phyloP scores from a whole-genome alignment of 1,284 basidiomycete species.

The Hymenochaete sp. region DNA sequence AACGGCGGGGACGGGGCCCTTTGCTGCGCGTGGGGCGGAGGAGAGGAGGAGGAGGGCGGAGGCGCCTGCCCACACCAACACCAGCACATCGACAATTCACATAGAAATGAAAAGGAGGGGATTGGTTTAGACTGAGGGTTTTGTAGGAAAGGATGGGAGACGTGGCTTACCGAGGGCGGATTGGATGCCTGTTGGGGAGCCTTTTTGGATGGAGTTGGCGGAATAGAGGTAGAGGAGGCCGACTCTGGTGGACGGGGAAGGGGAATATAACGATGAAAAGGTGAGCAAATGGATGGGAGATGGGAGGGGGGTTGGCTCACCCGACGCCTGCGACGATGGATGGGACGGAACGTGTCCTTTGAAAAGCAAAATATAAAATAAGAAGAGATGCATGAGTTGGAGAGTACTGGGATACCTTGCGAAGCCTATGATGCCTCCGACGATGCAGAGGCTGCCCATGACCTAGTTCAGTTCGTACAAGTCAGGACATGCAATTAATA shows the following conservation, averaged over 20 bases:
- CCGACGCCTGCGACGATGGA: slow-evolving; percentile 75
- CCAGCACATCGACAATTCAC: no score
- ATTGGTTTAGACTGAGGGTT: not conserved
- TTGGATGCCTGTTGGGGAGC: slow-evolving; percentile 64
- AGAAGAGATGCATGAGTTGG: not conserved
- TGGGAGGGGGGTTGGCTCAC: slow-evolving; percentile 30
- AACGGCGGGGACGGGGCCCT: slow-evolving; percentile 70
- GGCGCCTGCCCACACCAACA: slow-evolving; percentile 44
- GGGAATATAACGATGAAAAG: no score
- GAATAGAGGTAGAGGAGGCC: slow-evolving; percentile 71
- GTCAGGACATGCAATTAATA: no score
- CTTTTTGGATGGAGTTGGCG: slow-evolving; percentile 64
- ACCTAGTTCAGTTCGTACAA: slow-evolving; percentile 71
- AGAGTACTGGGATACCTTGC: slow-evolving; percentile 40
- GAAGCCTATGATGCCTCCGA: slow-evolving; percentile 70
- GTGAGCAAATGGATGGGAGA: not conserved
- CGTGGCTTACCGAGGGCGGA: slow-evolving; percentile 56
- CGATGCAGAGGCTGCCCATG: slow-evolving; percentile 70
- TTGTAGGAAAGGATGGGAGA: not conserved
- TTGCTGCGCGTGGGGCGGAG: slow-evolving; percentile 63
- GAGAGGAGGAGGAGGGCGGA: slow-evolving; percentile 73
- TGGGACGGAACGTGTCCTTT: slow-evolving; percentile 58
- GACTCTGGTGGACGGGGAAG: no score
- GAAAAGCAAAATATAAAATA: no score
- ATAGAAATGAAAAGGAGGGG: no score